Evolutionary conservation across 768 basidiomycete genomes (phyloP).

Genomic region (Paxillus ammoniavirescens): DNA sequence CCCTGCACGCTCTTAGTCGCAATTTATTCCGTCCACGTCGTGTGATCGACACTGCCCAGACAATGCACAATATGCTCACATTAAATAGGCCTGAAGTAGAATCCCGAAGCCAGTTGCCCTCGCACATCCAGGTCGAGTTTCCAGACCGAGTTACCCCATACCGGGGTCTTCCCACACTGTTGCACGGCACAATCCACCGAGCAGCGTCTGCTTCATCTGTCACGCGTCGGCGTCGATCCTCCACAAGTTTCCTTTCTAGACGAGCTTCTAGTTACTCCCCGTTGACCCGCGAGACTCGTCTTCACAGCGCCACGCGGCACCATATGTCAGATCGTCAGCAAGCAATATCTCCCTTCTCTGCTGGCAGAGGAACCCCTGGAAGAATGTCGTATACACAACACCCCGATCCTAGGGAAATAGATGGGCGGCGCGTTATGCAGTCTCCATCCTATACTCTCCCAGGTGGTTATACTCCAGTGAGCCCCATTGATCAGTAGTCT

Average conservation of each 20-base stretch:
- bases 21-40: constrained; percentile 5
- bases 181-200: constrained; percentile 18
- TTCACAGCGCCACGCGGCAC: constrained; percentile 26
- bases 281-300: constrained; percentile 9
- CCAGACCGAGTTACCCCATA: constrained; percentile 27
- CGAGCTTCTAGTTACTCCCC: constrained; percentile 40
- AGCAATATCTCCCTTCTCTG: constrained; percentile 8
- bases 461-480: constrained; percentile 36
- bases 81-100: constrained; percentile 33
- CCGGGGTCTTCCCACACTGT: constrained; percentile 34
- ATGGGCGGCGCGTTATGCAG: constrained; percentile 35
- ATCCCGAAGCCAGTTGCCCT: constrained; percentile 16
- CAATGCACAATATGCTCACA: constrained; percentile 35
- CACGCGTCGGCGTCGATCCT: constrained; percentile 32
- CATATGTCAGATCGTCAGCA: constrained; percentile 31
- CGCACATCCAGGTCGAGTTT: constrained; percentile 49
- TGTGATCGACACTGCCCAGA: constrained; percentile 46
- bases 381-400: constrained; percentile 29
- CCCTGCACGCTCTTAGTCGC: neutral
- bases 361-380: constrained; percentile 27
- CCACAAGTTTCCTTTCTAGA: constrained; percentile 31
- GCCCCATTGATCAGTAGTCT: constrained; percentile 18
- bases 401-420: constrained; percentile 39
- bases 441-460: constrained; percentile 29
- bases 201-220: constrained; percentile 26